Conservation (phyloP, 352 stramenopile genomes). For the Pythium myriotylum region DNA sequence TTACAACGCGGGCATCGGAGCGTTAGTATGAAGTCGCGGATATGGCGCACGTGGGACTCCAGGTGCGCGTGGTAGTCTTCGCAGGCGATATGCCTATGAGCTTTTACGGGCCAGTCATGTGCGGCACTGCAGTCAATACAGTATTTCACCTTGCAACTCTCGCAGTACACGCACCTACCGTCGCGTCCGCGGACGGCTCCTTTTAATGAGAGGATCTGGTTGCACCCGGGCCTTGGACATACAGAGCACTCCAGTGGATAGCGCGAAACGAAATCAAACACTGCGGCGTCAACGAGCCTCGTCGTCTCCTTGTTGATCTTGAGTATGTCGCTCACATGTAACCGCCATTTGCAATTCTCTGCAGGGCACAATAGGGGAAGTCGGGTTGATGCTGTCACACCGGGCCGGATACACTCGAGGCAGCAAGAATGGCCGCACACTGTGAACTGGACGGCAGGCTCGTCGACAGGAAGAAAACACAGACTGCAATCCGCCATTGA, state of each 20-base stretch:
- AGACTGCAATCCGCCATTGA: constrained; percentile 6
- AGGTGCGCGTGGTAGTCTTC: constrained; percentile 12
- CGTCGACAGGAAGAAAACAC: constrained; percentile 16
- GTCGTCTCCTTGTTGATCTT: constrained; percentile 16
- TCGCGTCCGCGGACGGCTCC: too few relatives aligned
- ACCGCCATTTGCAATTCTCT: not conserved
- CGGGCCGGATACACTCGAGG: constrained; percentile 22
- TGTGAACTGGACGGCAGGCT: constrained; percentile 14
- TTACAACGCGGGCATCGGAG: constrained; percentile 25
- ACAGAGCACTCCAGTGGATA: constrained; percentile 10
- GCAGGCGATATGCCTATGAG: constrained; percentile 10
- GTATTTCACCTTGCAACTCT: constrained; percentile 15
- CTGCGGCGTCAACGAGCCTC: constrained; percentile 16
- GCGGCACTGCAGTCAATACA: constrained; percentile 17
- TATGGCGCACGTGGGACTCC: constrained; percentile 8
- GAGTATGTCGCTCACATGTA: constrained; percentile 15
- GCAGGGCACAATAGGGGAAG: constrained; percentile 19
- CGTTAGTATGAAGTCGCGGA: constrained; percentile 26
- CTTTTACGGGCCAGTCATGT: not conserved
- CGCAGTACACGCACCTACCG: constrained; percentile 3
- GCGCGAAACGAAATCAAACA: constrained; percentile 24
- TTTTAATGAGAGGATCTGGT: constrained; percentile 18
- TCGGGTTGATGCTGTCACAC: constrained; percentile 5
- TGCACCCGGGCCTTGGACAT: constrained; percentile 22
- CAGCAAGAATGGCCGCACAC: constrained; percentile 25